phyloP scores from a whole-genome alignment of 192 early-diverging fungal genomes.

The Thoreauomyces humboldtii region DNA sequence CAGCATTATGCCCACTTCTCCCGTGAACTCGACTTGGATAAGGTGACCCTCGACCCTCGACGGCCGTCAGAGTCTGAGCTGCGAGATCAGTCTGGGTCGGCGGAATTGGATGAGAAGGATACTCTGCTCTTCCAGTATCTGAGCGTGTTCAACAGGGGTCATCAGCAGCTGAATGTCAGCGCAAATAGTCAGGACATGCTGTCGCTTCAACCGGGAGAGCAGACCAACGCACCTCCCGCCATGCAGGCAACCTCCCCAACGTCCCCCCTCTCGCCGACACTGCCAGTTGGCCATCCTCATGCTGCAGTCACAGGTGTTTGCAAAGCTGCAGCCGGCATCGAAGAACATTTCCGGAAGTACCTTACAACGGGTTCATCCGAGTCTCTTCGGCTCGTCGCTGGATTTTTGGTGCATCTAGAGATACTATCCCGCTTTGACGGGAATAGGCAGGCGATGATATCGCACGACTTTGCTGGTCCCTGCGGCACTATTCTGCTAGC shows the following conservation, averaged over 20 bases:
- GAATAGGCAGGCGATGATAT: slow-evolving; percentile 31
- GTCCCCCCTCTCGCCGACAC: no score
- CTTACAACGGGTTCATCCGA: background rate
- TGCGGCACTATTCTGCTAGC: slow-evolving; percentile 5
- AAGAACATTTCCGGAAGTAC: background rate
- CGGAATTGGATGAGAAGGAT: background rate
- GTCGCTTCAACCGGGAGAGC: background rate
- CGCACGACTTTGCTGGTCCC: slow-evolving; percentile 12
- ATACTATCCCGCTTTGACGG: slow-evolving; percentile 33
- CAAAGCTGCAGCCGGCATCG: background rate
- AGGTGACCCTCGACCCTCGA: background rate
- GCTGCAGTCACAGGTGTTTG: slow-evolving; percentile 13
- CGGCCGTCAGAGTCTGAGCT: background rate
- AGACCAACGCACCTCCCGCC: background rate
- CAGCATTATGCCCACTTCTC: background rate
- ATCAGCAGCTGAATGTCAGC: background rate
- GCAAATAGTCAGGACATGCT: background rate
- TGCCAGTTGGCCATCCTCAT: slow-evolving; percentile 14
- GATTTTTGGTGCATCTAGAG: slow-evolving; percentile 26
- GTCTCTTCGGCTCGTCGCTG: slow-evolving; percentile 4
- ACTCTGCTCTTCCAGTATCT: background rate
- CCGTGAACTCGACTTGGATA: background rate
- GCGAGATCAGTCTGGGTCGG: background rate
- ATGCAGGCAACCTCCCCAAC: background rate
- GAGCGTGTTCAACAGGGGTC: background rate